These are phyloP conservation scores for Plectosphaerella cucumerina DNA, from an alignment of 2,329 filamentous ascomycete species.

Conservation along the genomic window DNA sequence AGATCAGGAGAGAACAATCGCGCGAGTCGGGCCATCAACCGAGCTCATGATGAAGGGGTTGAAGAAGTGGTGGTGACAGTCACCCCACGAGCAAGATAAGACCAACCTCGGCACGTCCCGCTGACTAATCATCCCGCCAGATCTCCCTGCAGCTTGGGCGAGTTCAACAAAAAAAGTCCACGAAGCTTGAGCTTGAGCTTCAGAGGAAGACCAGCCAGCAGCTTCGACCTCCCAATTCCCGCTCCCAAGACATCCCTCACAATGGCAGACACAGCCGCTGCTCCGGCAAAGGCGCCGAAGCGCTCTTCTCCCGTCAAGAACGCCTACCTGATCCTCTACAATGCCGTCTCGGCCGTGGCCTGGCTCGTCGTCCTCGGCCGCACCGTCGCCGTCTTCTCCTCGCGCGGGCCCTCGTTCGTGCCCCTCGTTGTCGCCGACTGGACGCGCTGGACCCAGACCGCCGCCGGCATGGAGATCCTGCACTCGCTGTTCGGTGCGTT, in stretches of 20 bases:
- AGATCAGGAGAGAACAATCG: too few relatives aligned
- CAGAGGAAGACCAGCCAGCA: too few relatives aligned
- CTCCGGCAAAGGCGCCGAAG: slow-evolving; percentile 14
- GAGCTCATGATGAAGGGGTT: too few relatives aligned
- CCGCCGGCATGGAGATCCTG: slow-evolving; percentile 77
- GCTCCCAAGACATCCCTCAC: slow-evolving; percentile 9
- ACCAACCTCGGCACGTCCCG: too few relatives aligned
- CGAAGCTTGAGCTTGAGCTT: too few relatives aligned
- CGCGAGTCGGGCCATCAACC: too few relatives aligned
- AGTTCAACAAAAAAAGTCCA: too few relatives aligned
- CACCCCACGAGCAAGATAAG: too few relatives aligned
- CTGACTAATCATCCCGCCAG: too few relatives aligned
- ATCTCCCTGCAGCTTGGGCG: too few relatives aligned
- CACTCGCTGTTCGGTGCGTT: slow-evolving; percentile 71
- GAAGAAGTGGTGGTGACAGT: too few relatives aligned
- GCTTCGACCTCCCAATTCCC: slow-evolving; percentile 5
- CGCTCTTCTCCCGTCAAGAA: slow-evolving; percentile 44
- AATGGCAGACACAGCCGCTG: slow-evolving; percentile 12
- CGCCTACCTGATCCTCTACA: slow-evolving; percentile 81
- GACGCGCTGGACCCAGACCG: slow-evolving; percentile 76
- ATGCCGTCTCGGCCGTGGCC: slow-evolving; percentile 68
- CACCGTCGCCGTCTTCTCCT: slow-evolving; percentile 50
- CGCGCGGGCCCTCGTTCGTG: slow-evolving; percentile 53
- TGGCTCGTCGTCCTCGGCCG: slow-evolving; percentile 76
- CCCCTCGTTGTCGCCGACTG: slow-evolving; percentile 61